Evolutionary conservation across 495 filamentous ascomycete species (phyloP), one percentile per base, ranked within the genome.

Genomic region (Bathelium albidoporum): DNA sequence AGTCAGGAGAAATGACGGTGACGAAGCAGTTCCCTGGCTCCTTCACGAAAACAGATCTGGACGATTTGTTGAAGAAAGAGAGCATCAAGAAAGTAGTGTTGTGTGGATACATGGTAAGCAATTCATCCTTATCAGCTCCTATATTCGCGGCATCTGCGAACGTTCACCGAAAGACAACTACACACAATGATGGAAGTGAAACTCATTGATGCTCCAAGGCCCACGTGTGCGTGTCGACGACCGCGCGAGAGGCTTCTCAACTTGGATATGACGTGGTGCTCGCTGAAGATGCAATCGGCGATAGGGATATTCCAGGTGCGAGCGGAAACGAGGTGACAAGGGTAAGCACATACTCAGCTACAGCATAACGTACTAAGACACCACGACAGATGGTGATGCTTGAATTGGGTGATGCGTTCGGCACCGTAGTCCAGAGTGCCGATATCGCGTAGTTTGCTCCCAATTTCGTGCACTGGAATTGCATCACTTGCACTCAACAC

Each of bases 171-270:
- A n/a, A n/a, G n/a, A n/a, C n/a, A n/a, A n/a, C n/a, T n/a, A n/a
- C n/a, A n/a, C n/a, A n/a, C n/a, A n/a, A 16, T 41, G 16, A n/a
- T 49, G 43, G n/a, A 49, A 20, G 20, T 59, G 55, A 24, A 59
- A 18, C n/a, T 59, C 28, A 60, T 39, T 39, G 16, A 60, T 36
- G 1, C 20, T 11, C 28, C 29, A 39, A 67, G 73, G 83, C 84
- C 10, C 84, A 87, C 74, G 81, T 86, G 2, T 87, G 83, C 72
- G 77, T 87, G 12, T 82, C 78, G 0, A 82, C 81, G 1, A 87
- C 85, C 1, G 78, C 83, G 1, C 68, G 83, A 53, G 78, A 83
- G 34, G 85, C 73, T 2, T 68, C 62, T 32, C 79, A 86, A 68
- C 73, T 74, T 16, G 84, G 83, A 2, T 85, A 83, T 72, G 83